These are phyloP conservation scores for Ceratocystiopsis sp. DNA, from an alignment of 2,329 filamentous ascomycete genomes.

Conservation along the genomic window DNA sequence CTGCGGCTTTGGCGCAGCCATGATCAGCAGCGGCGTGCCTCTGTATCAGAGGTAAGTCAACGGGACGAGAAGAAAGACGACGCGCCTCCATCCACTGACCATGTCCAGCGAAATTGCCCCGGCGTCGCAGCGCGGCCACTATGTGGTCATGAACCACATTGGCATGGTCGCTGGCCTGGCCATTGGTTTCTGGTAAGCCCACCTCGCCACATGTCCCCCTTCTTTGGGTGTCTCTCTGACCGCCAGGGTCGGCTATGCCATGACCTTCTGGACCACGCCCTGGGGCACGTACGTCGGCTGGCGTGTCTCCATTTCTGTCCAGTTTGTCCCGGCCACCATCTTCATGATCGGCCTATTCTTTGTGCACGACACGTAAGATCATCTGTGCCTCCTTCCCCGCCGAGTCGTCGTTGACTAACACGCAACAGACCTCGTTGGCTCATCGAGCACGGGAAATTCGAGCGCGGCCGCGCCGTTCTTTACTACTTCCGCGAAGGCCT, in stretches of 20 bases:
- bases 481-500: slow-evolving; percentile 31
- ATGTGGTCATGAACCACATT: slow-evolving; percentile 42
- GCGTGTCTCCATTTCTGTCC: slow-evolving; percentile 32
- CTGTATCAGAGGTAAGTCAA: slow-evolving; percentile 34
- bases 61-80: too few relatives aligned
- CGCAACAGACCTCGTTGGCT: slow-evolving; percentile 32
- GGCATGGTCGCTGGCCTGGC: slow-evolving; percentile 39
- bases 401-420: too few relatives aligned
- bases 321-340: slow-evolving; percentile 31
- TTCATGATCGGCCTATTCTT: slow-evolving; percentile 35
- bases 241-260: slow-evolving; percentile 35
- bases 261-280: slow-evolving; percentile 32
- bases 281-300: slow-evolving; percentile 30
- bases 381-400: slow-evolving; percentile 17
- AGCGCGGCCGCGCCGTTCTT: slow-evolving; percentile 26
- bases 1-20: slow-evolving; percentile 33
- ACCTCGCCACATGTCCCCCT: neutral
- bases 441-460: slow-evolving; percentile 28
- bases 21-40: slow-evolving; percentile 39
- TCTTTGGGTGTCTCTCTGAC: neutral
- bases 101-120: slow-evolving; percentile 33
- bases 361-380: slow-evolving; percentile 34
- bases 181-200: slow-evolving; percentile 32
- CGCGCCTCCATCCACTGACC: neutral
- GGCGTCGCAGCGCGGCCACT: slow-evolving; percentile 32